Percentiles rank a stretch among this genome's conserved stretches.
Evolutionary conservation across 2,329 filamentous ascomycete genomes (phyloP).

Genomic region (Nemania sp.): DNA sequence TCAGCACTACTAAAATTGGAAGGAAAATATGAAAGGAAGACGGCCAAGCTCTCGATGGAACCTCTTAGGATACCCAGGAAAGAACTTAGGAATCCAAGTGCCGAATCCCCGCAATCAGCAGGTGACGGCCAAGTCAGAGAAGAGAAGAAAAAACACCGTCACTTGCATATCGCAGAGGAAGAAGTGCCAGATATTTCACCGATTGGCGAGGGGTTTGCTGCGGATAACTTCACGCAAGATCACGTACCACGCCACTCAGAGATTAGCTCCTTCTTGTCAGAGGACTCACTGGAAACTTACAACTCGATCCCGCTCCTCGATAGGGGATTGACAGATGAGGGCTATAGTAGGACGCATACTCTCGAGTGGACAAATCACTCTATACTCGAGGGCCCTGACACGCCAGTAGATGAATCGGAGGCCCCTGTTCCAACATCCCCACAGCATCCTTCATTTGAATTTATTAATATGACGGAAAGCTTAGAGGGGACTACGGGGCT

Average conservation of each 20-base stretch:
- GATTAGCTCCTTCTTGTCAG: slow-evolving; percentile 64
- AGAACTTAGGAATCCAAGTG: slow-evolving; percentile 41
- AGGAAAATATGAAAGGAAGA: slow-evolving; percentile 78
- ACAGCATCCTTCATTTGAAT: slow-evolving; percentile 63
- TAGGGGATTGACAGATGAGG: slow-evolving; percentile 69
- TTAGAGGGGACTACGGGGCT: slow-evolving; percentile 59
- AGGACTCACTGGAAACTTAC: slow-evolving; percentile 78
- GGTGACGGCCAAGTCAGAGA: slow-evolving; percentile 49
- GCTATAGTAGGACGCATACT: slow-evolving; percentile 55
- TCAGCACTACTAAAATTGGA: slow-evolving; percentile 93
- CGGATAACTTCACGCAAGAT: slow-evolving; percentile 39
- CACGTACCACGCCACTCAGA: slow-evolving; percentile 51
- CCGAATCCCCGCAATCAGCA: slow-evolving; percentile 37
- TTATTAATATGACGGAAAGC: slow-evolving; percentile 66
- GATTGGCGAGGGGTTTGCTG: slow-evolving; percentile 43
- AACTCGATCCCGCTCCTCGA: slow-evolving; percentile 82
- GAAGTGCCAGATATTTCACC: slow-evolving; percentile 51
- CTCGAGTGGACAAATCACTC: slow-evolving; percentile 68
- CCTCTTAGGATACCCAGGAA: slow-evolving; percentile 45
- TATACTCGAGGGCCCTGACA: slow-evolving; percentile 63
- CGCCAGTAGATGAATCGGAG: slow-evolving; percentile 43
- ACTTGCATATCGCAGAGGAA: slow-evolving; percentile 60
- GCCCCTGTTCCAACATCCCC: slow-evolving; percentile 51
- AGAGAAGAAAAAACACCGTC: slow-evolving; percentile 61
- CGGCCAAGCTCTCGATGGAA: slow-evolving; percentile 57